Percentiles rank a stretch among this genome's conserved stretches.
Conservation (phyloP, 192 early-diverging fungal genomes). For the Gigaspora rosea region DNA sequence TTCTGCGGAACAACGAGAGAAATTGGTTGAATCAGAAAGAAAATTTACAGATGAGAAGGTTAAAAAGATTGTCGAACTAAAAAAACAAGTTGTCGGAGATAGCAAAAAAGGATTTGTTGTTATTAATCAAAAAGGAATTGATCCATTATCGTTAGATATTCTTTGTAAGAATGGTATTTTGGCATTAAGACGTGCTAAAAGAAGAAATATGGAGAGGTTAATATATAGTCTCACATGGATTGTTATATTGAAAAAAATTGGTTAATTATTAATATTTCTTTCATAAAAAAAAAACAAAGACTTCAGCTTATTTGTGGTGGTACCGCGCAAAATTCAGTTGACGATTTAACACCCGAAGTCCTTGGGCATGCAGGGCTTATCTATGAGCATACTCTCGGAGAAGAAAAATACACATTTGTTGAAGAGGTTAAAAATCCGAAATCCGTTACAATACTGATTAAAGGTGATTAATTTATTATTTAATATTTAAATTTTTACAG, state of each 20-base stretch:
- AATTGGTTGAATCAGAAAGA: constrained; percentile 97
- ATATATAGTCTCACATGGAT: not conserved
- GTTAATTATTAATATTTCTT: constrained; percentile 5
- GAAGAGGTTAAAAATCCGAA: constrained; percentile 91
- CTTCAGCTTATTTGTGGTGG: constrained; percentile 96
- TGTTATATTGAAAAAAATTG: not conserved
- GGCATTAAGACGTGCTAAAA: constrained; percentile 94
- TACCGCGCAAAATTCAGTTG: constrained; percentile 95
- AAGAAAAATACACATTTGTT: constrained; percentile 99
- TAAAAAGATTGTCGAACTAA: constrained; percentile 94
- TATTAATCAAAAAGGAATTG: constrained; percentile 99
- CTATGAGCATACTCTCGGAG: constrained; percentile 96
- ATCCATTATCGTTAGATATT: constrained; percentile 95
- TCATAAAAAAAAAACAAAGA: not conserved
- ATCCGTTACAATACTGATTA: constrained; percentile 93
- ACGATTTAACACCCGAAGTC: constrained; percentile 83
- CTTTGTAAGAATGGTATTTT: constrained; percentile 95
- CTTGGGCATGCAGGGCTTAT: constrained; percentile 91
- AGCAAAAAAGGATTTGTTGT: constrained; percentile 90
- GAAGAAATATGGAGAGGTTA: constrained; percentile 97
- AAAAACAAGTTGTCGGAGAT: constrained; percentile 89
- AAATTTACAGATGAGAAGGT: constrained; percentile 93
- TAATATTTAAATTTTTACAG: constrained; percentile 9
- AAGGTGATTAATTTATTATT: constrained; percentile 57
- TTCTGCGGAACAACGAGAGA: constrained; percentile 96